phyloP scores from a whole-genome alignment of 2,329 filamentous ascomycete species.

The Apiospora marii region DNA sequence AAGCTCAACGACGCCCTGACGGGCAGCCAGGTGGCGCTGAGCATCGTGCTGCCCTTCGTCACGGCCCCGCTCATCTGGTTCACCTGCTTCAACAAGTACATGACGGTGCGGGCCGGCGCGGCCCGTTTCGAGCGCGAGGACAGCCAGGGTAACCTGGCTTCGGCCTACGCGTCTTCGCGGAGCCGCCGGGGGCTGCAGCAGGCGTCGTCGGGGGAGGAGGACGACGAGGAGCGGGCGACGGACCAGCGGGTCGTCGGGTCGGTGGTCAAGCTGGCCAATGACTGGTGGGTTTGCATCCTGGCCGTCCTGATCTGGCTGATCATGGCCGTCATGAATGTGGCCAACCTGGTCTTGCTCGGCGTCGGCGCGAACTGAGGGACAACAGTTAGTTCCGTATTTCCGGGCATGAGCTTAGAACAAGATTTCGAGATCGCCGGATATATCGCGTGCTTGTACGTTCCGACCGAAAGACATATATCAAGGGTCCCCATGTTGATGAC shows the following conservation, averaged over 20 bases:
- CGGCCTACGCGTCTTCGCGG: constrained; percentile 10
- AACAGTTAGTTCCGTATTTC: neutral
- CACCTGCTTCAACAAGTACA: constrained; percentile 79
- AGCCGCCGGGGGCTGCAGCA: constrained; percentile 8
- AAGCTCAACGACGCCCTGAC: constrained; percentile 78
- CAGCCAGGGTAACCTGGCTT: constrained; percentile 32
- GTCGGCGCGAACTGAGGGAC: too few relatives aligned
- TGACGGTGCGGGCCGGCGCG: constrained; percentile 69
- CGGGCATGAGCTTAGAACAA: neutral
- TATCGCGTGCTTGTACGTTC: neutral
- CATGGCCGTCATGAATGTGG: constrained; percentile 76
- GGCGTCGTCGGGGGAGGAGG: constrained; percentile 31
- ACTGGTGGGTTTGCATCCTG: constrained; percentile 67
- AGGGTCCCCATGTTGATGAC: neutral
- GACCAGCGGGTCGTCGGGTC: constrained; percentile 31
- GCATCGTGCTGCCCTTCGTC: constrained; percentile 83
- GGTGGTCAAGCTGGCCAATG: constrained; percentile 72
- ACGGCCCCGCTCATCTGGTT: constrained; percentile 85
- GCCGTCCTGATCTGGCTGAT: constrained; percentile 72
- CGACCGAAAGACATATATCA: neutral
- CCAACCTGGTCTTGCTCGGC: constrained; percentile 47
- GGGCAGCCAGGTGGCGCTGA: constrained; percentile 79
- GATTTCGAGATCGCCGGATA: neutral
- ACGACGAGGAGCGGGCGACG: constrained; percentile 27
- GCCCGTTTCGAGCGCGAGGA: constrained; percentile 44